Conservation (phyloP, 768 basidiomycete species). For the Macrocybe gigantea region DNA sequence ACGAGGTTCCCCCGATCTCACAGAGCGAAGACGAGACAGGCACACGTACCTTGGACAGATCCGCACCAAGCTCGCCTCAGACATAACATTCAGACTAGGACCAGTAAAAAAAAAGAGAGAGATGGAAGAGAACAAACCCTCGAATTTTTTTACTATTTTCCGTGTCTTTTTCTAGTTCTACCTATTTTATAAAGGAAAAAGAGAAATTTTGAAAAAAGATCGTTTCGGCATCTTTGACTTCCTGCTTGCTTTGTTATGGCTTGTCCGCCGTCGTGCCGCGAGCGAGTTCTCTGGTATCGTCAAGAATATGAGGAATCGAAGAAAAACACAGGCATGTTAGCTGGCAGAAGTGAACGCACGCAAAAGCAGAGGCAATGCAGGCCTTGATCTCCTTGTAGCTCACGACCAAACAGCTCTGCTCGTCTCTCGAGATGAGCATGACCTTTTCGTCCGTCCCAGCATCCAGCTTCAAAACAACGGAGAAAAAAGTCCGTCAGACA, state of each 20-base stretch:
- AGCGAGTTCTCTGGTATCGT: slow-evolving; percentile 39
- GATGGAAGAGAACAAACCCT: too few species aligned
- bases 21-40: slow-evolving; percentile 13
- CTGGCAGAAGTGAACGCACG: slow-evolving; percentile 38
- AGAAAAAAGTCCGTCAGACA: background rate
- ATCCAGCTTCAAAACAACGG: slow-evolving; percentile 57
- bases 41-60: too few species aligned
- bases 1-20: slow-evolving; percentile 7
- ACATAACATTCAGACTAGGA: too few species aligned
- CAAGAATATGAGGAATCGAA: background rate
- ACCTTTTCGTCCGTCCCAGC: slow-evolving; percentile 90
- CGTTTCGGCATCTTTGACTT: background rate
- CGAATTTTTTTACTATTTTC: too few species aligned
- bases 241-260: slow-evolving; percentile 3
- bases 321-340: background rate
- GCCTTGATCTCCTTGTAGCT: slow-evolving; percentile 88
- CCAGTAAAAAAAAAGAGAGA: too few species aligned
- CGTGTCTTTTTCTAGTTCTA: slow-evolving; percentile 49
- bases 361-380: slow-evolving; percentile 80
- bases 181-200: slow-evolving; percentile 42
- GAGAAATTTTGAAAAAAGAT: background rate
- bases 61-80: too few species aligned
- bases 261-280: slow-evolving; percentile 20
- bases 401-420: slow-evolving; percentile 93
- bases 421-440: slow-evolving; percentile 93